phyloP scores from a whole-genome alignment of 2,329 filamentous ascomycete genomes.

The Phialophora macrospora region DNA sequence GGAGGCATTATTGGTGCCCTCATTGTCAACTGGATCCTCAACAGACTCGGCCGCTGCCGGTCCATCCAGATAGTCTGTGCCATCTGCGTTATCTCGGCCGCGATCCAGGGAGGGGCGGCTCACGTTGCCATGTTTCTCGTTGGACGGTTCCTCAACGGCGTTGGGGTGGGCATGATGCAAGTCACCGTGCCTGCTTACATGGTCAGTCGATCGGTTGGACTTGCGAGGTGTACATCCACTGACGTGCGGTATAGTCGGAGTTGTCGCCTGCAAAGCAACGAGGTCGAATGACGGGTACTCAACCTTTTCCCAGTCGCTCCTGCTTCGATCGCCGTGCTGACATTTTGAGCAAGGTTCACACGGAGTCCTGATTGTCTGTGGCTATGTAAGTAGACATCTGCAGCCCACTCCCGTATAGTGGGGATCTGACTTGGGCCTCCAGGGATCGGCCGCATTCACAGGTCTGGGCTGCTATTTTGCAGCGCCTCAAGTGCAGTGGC shows the following conservation, averaged over 20 bases:
- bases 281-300: constrained; percentile 24
- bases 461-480: constrained; percentile 26
- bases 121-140: constrained; percentile 48
- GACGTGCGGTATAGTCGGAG: constrained; percentile 20
- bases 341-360: constrained; percentile 18
- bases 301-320: constrained; percentile 8
- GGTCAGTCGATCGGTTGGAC: constrained; percentile 17
- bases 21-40: constrained; percentile 31
- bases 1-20: constrained; percentile 30
- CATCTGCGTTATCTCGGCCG: constrained; percentile 30
- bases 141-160: constrained; percentile 47
- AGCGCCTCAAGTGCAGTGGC: constrained; percentile 21
- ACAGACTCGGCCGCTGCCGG: constrained; percentile 29
- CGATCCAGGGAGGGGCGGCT: constrained; percentile 30
- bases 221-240: constrained; percentile 12
- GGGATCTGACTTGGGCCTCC: constrained; percentile 2
- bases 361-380: constrained; percentile 22
- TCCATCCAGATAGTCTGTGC: constrained; percentile 27
- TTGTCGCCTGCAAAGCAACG: constrained; percentile 26
- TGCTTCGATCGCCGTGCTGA: constrained; percentile 8
- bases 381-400: constrained; percentile 21
- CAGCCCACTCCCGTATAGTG: background rate
- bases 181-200: constrained; percentile 38
- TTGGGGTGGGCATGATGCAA: constrained; percentile 46
- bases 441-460: constrained; percentile 21